Base-by-base conservation (phyloP, 768 basidiomycete genomes). In the Leccinum olivaceopallidum region DNA sequence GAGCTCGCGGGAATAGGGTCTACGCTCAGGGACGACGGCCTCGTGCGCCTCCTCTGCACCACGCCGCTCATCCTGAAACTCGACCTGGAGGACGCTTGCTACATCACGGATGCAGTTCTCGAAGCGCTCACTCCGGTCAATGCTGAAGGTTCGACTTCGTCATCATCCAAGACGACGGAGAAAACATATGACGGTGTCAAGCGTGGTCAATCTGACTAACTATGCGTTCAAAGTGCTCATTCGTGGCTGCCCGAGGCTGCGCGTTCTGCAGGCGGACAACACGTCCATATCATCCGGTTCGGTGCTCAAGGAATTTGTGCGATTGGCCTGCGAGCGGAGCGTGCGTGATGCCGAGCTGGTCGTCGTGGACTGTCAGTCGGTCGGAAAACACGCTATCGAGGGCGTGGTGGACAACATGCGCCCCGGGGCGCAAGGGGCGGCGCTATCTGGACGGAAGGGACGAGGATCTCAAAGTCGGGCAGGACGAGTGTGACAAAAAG, bases 1-100 rank as follows among this genome's bases (percentile, higher is more conserved):
- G 94, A 97, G 74, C 70, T 95, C 59, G 91, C 88, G 0, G 86
- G 87, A 9, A 83, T 95, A 24, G 88, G 90, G 13, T 68, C 80
- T 13, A 84, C 86, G 51, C 73, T 95, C 62, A 83, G 81, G 63
- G 86, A 92, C 62, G 83, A 83, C 3, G 94, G 93, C n/a, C 75
- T 97, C 7, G 76, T 92, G 18, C 79, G 80, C 48, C 79, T 97
- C 22, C 75, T 97, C 37, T 75, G 74, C 50, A 88, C 88, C 14
- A 88, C 87, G 3, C 90, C 90, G 1, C 72, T 79, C 61, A 85
- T 97, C 52, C 81, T 86, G 57, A 84, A 84, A 50, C 75, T 96
- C 44, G 95, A 97, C 71, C 77, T 97, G n/a, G 95, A 96, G 69
- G 90, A 93, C 64, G 92, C 92, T 6, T 72, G 22, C 22, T 24